phyloP scores from a whole-genome alignment of 768 basidiomycete species.

The Collybia nuda region DNA sequence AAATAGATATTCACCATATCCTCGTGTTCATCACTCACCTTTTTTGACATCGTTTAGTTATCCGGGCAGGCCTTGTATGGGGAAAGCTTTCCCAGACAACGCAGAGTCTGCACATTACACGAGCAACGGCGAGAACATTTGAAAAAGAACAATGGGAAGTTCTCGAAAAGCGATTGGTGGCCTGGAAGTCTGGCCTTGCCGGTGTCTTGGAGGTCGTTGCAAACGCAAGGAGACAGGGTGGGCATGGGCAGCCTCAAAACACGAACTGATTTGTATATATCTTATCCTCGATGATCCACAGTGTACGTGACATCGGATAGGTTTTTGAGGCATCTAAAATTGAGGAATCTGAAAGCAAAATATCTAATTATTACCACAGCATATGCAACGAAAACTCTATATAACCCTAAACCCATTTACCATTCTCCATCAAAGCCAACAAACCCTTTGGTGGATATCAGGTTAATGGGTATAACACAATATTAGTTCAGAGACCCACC shows the following conservation, averaged over 20 bases:
- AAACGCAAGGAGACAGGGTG: conserved; percentile 48
- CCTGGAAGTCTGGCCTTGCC: conserved; percentile 75
- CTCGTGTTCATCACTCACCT: conserved; percentile 4
- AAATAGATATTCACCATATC: conserved; percentile 9
- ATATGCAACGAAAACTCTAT: conserved; percentile 1
- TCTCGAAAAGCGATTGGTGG: conserved; percentile 69
- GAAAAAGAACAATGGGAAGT: conserved; percentile 78
- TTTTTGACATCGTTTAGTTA: conserved; percentile 46
- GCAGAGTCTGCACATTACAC: conserved; percentile 70
- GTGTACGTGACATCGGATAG: too few species aligned
- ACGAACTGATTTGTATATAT: conserved; percentile 8
- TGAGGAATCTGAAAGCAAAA: neutral
- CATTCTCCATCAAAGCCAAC: conserved; percentile 86
- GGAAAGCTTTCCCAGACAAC: conserved; percentile 84
- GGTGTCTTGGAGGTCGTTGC: conserved; percentile 72
- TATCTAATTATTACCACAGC: conserved; percentile 4
- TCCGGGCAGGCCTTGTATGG: conserved; percentile 74
- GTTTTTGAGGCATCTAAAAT: neutral
- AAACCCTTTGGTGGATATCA: conserved; percentile 50
- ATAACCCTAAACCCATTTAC: conserved; percentile 33
- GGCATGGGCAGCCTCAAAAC: conserved; percentile 24
- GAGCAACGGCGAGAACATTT: conserved; percentile 74
- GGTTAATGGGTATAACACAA: neutral
- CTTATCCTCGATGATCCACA: too few species aligned
- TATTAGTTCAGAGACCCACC: conserved; percentile 41